Conservation (phyloP, 1,284 basidiomycete genomes). For the Schizophyllum amplum region DNA sequence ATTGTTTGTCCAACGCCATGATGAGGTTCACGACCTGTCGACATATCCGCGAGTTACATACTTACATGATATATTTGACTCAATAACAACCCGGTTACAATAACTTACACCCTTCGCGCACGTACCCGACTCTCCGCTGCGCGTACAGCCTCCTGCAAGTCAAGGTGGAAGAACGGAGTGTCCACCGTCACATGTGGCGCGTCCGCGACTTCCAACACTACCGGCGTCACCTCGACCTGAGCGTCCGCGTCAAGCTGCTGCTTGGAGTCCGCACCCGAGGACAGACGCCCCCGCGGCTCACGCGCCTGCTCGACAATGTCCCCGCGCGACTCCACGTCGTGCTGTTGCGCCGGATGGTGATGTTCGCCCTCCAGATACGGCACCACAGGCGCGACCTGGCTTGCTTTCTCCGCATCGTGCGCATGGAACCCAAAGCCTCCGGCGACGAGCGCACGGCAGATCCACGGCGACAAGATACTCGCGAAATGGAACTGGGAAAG, state of each 20-base stretch:
- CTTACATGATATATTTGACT: too few species aligned
- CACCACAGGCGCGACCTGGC: constrained; percentile 71
- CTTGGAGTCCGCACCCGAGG: constrained; percentile 8
- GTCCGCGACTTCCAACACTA: constrained; percentile 27
- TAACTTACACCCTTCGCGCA: too few species aligned
- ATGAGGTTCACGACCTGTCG: too few species aligned
- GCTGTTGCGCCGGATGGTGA: constrained; percentile 14
- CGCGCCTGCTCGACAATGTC: neutral
- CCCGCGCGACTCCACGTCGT: neutral
- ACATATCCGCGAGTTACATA: too few species aligned
- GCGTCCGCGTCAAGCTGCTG: constrained; percentile 34
- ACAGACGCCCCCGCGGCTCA: constrained; percentile 1
- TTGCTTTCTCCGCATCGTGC: constrained; percentile 35
- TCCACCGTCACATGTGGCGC: constrained; percentile 17
- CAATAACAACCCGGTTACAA: too few species aligned
- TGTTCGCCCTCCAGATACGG: constrained; percentile 42
- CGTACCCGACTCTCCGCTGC: constrained; percentile 46
- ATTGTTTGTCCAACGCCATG: too few species aligned
- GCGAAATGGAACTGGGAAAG: constrained; percentile 82
- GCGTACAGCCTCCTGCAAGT: constrained; percentile 64
- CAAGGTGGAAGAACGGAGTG: constrained; percentile 87
- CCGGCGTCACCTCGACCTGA: constrained; percentile 24
- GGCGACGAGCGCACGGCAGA: constrained; percentile 80
- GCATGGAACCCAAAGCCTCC: constrained; percentile 60
- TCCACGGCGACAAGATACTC: constrained; percentile 89